Evolutionary conservation across 495 filamentous ascomycete species (phyloP), one percentile per base, ranked within the genome.

Genomic region (Penicillium taxi): DNA sequence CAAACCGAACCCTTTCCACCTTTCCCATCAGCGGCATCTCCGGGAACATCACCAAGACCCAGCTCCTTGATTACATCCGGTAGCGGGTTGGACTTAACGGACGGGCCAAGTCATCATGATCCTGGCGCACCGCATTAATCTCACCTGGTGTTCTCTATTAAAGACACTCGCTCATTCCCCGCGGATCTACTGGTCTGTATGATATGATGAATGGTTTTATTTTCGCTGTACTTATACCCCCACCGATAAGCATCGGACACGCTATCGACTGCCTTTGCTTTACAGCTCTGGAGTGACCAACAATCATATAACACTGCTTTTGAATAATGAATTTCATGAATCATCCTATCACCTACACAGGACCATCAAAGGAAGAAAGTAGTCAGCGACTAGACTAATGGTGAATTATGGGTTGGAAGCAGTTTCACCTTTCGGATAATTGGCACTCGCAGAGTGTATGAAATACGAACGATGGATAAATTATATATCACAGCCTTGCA

Each of bases 1-100:
- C 55, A 50, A 39, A 53, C 45, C 12, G 63, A 67, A 19, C 61
- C 61, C 3, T 67, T 67, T 33, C 64, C 64, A 6, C 48, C 58
- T 14, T 45, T 67, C 21, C 38, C 45, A n/a, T 6, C 36, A 33
- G 34, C 47, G 4, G 37, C 26, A 29, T 35, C 39, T 9, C 44
- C 39, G 5, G 9, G 37, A 9, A 18, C 34, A 7, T 43, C 48
- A 1, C 37, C 48, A 19, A 37, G 35, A 21, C 30, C 26, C 37
- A 38, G 18, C 44, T 45, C 26, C 21, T 15, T 39, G 20, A 45
- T 31, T 18, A n/a, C 15, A 13, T 19, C 31, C 4, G 25, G 4
- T 29, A 20, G 9, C 4, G 15, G 18, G 7, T 12, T 21, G 6
- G 29, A 37, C 18, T 14, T 23, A 9, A 19, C 17, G 13, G 21